These are phyloP conservation scores for Suillus paluster DNA, from an alignment of 768 basidiomycete species.

Conservation along the genomic window DNA sequence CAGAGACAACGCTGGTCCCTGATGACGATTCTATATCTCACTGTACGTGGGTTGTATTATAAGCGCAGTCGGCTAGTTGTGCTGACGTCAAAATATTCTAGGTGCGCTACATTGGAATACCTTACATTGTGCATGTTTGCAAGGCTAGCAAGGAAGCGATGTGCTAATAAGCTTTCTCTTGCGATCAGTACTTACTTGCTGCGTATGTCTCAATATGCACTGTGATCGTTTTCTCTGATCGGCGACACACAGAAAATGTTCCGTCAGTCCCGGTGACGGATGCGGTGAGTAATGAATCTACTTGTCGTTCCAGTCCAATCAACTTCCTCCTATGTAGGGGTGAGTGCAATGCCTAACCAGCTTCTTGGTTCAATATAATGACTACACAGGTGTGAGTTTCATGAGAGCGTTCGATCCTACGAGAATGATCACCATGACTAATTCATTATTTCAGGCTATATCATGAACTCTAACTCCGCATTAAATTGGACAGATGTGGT, in stretches of 20 bases:
- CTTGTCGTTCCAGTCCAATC: neutral
- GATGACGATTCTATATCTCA: neutral
- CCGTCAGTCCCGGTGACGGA: neutral
- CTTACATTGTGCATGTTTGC: neutral
- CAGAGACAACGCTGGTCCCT: neutral
- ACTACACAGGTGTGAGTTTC: neutral
- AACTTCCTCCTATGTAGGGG: neutral
- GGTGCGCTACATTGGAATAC: neutral
- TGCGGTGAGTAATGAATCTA: neutral
- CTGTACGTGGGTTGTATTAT: neutral
- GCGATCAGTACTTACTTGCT: neutral
- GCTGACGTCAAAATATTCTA: neutral
- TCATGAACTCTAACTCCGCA: too few relatives aligned
- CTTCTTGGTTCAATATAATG: neutral
- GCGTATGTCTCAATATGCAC: neutral
- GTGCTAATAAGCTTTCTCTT: neutral
- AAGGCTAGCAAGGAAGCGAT: neutral
- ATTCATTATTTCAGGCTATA: neutral
- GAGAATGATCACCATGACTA: neutral
- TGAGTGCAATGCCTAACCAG: neutral
- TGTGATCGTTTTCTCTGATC: neutral
- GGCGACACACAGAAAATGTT: neutral
- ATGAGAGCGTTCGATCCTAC: neutral
- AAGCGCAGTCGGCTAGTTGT: neutral
- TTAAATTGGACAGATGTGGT: neutral